Evolutionary conservation across 73 alveolate genomes (phyloP).

Genomic region (Tetrahymena thermophila): DNA sequence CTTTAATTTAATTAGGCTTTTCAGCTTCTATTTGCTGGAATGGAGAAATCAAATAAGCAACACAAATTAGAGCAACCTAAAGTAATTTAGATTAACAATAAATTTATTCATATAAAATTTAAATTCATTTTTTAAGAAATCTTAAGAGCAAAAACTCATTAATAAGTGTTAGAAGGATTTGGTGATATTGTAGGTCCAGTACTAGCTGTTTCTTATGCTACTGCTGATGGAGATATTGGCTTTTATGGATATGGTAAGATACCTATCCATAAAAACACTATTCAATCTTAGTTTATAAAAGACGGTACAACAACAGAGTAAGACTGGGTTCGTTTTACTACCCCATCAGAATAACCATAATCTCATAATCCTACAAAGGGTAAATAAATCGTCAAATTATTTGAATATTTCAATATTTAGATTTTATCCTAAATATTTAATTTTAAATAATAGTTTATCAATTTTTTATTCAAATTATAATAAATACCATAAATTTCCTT

Average conservation of each 20-base stretch:
- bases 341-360: constrained; percentile 70
- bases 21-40: background rate
- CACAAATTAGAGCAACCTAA: background rate
- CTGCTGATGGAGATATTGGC: constrained; percentile 65
- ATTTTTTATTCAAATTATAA: too few relatives aligned
- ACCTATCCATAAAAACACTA: constrained; percentile 6
- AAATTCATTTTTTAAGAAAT: background rate
- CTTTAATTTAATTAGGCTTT: constrained; percentile 21
- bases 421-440: too few relatives aligned
- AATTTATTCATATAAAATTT: background rate
- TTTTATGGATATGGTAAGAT: constrained; percentile 59
- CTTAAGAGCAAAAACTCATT: background rate
- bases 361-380: constrained; percentile 91
- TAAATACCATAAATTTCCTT: too few relatives aligned
- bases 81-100: background rate
- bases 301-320: constrained; percentile 70
- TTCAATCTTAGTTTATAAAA: constrained; percentile 47
- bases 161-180: background rate
- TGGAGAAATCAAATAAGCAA: background rate
- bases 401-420: too few relatives aligned
- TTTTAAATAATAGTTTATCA: too few relatives aligned
- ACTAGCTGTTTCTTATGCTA: constrained; percentile 22
- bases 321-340: constrained; percentile 64
- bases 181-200: background rate
- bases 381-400: too few relatives aligned